Evolutionary conservation across 2,329 filamentous ascomycete genomes (phyloP).

Genomic region (Curvularia verruculosa): DNA sequence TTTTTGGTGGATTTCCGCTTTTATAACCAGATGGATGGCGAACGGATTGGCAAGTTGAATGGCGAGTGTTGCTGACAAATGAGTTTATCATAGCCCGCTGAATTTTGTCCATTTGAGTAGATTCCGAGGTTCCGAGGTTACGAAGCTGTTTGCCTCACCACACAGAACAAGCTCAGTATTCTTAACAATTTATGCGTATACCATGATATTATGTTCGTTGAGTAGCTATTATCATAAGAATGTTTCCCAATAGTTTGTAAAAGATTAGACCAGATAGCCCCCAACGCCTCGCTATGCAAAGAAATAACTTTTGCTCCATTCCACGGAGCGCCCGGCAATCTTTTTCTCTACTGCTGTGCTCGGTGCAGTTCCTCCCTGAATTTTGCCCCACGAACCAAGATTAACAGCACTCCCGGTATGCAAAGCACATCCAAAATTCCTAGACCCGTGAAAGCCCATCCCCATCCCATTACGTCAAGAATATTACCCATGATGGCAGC

Average conservation of each 20-base stretch:
- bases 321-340: background rate
- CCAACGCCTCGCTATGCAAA: conserved; percentile 25
- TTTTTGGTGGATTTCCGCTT: background rate
- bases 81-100: conserved; percentile 5
- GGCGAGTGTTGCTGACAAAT: conserved; percentile 32
- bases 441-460: conserved; percentile 52
- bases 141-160: background rate
- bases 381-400: conserved; percentile 30
- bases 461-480: conserved; percentile 45
- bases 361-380: conserved; percentile 30
- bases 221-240: background rate
- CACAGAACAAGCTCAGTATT: background rate
- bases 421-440: conserved; percentile 42
- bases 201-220: background rate
- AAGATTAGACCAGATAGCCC: background rate
- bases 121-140: conserved; percentile 12
- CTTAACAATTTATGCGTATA: background rate
- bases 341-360: conserved; percentile 13
- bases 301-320: conserved; percentile 2
- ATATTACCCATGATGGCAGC: conserved; percentile 47
- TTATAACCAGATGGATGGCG: conserved; percentile 17
- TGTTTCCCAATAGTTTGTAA: background rate
- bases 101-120: conserved; percentile 6
- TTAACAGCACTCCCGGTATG: conserved; percentile 31
- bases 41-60: background rate